Evolutionary conservation across 2,329 filamentous ascomycete species (phyloP).

Genomic region (Botrytis paeoniae): DNA sequence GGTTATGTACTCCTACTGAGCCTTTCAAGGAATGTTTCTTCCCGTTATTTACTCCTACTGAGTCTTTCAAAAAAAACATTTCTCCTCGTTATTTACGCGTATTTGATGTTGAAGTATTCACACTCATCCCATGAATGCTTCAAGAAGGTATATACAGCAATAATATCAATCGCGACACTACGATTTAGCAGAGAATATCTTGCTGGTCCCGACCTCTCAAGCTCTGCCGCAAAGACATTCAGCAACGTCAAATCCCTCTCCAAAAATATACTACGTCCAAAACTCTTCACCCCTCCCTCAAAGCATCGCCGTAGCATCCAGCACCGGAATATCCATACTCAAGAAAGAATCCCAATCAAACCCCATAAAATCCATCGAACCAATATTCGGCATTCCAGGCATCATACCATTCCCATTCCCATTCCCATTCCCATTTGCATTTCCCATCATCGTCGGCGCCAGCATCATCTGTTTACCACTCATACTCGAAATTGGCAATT

Average conservation of each 20-base stretch:
- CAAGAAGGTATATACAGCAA: no score
- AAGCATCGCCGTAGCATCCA: slow-evolving; percentile 14
- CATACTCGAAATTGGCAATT: not conserved
- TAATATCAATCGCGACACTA: no score
- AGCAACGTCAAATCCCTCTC: not conserved
- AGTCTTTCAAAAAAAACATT: no score
- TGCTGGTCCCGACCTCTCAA: not conserved
- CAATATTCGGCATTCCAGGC: not conserved
- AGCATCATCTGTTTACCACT: not conserved
- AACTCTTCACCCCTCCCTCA: not conserved
- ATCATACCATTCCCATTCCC: not conserved
- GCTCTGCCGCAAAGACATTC: not conserved
- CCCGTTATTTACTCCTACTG: no score
- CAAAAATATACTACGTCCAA: not conserved
- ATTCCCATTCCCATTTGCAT: not conserved
- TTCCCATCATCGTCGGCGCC: slow-evolving; percentile 4
- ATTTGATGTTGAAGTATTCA: no score
- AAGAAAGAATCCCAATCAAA: slow-evolving; percentile 19
- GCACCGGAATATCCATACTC: slow-evolving; percentile 18
- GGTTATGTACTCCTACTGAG: no score
- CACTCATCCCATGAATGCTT: no score
- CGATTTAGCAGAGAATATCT: no score
- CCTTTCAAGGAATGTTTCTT: no score
- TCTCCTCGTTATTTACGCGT: no score
- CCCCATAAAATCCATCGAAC: slow-evolving; percentile 3